These are phyloP conservation scores for Talaromyces sp. DNA, from an alignment of 2,329 filamentous ascomycete species.

Conservation along the genomic window DNA sequence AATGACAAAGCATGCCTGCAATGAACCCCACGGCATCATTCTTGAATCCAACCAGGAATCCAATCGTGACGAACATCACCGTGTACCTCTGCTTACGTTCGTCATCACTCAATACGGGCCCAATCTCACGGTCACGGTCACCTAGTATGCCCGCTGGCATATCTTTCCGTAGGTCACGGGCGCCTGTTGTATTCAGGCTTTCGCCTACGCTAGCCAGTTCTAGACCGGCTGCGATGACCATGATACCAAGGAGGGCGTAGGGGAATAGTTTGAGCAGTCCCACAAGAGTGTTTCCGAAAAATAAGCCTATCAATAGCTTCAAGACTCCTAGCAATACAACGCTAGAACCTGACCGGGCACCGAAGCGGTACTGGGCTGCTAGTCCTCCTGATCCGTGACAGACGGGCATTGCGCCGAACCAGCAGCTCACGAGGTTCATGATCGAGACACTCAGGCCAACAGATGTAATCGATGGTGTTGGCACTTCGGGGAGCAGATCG, in stretches of 20 bases:
- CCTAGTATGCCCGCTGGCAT: constrained; percentile 19
- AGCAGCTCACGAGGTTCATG: constrained; percentile 83
- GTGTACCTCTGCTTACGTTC: constrained; percentile 76
- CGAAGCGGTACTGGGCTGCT: constrained; percentile 87
- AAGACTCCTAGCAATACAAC: constrained; percentile 73
- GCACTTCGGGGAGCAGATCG: constrained; percentile 69
- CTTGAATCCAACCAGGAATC: constrained; percentile 75
- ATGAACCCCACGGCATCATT: constrained; percentile 87
- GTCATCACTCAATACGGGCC: constrained; percentile 54
- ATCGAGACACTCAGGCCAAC: constrained; percentile 75
- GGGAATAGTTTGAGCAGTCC: constrained; percentile 70
- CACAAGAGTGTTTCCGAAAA: constrained; percentile 72
- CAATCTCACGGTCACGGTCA: constrained; percentile 38
- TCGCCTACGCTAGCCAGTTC: constrained; percentile 84
- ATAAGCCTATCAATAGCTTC: constrained; percentile 72
- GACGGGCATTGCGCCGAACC: constrained; percentile 93
- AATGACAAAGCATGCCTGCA: constrained; percentile 76
- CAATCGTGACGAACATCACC: constrained; percentile 85
- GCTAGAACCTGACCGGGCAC: constrained; percentile 80
- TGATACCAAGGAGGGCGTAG: constrained; percentile 71
- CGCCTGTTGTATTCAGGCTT: constrained; percentile 71
- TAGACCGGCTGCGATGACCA: constrained; percentile 85
- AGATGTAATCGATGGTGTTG: constrained; percentile 67
- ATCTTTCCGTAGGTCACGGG: constrained; percentile 53
- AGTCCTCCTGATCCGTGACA: constrained; percentile 91